These are phyloP conservation scores for Suillus ampliporus DNA, from an alignment of 768 basidiomycete genomes.

Conservation along the genomic window DNA sequence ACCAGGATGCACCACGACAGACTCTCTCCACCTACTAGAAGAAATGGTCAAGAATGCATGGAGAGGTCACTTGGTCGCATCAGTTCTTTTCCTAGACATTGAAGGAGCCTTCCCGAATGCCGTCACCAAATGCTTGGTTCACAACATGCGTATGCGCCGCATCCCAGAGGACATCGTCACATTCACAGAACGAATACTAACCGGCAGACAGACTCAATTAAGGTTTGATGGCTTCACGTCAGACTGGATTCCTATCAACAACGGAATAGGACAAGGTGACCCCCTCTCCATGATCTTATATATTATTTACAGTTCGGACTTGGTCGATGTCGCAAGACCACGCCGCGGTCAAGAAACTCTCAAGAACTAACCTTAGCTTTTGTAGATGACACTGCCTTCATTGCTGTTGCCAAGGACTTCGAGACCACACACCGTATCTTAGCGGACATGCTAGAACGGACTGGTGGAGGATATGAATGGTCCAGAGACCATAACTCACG, in stretches of 20 bases:
- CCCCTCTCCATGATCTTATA: conserved; percentile 31
- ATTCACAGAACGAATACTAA: conserved; percentile 22
- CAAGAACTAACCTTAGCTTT: conserved; percentile 17
- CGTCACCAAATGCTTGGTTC: conserved; percentile 19
- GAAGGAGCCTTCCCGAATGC: conserved; percentile 37
- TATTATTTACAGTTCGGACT: conserved; percentile 28
- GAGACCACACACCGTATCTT: conserved; percentile 16
- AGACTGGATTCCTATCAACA: conserved; percentile 14
- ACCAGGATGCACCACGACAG: conserved; percentile 34
- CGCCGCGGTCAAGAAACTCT: accelerated
- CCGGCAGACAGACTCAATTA: conserved; percentile 24
- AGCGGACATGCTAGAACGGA: conserved; percentile 15
- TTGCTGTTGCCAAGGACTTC: conserved; percentile 28
- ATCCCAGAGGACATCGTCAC: conserved; percentile 29
- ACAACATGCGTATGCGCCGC: conserved; percentile 28
- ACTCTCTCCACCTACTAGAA: conserved; percentile 32
- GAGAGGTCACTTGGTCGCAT: conserved; percentile 27
- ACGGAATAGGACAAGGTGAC: conserved; percentile 35
- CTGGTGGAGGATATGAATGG: conserved; percentile 22
- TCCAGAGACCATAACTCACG: conserved; percentile 19
- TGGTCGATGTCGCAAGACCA: conserved; percentile 21
- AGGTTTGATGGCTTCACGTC: conserved; percentile 36
- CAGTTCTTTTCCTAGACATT: conserved; percentile 36
- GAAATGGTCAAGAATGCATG: conserved; percentile 28
- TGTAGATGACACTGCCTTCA: conserved; percentile 31